Evolutionary conservation across 2,329 filamentous ascomycete species (phyloP).

Genomic region (Fusarium ramigenum): DNA sequence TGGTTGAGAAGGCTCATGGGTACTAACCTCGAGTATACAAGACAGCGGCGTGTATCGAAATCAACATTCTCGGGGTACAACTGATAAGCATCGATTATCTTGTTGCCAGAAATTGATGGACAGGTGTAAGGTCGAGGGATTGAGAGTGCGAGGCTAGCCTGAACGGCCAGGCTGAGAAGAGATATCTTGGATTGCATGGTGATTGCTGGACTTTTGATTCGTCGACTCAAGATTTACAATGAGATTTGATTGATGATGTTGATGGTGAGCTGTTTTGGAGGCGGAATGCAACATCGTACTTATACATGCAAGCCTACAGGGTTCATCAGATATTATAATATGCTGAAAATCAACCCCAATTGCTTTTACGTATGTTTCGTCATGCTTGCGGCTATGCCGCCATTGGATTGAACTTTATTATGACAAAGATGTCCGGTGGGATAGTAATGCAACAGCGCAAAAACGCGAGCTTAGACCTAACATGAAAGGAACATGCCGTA

Average conservation of each 20-base stretch:
- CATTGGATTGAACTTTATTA: neutral
- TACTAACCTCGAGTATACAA: slow-evolving; percentile 5
- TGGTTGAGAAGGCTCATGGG: accelerated
- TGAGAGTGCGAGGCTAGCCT: neutral
- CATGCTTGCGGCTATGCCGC: neutral
- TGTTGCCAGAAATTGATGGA: neutral
- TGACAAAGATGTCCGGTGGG: neutral
- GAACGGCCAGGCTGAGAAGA: neutral
- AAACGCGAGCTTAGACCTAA: neutral
- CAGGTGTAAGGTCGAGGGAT: neutral
- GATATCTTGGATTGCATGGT: neutral
- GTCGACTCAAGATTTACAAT: neutral
- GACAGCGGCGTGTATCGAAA: slow-evolving; percentile 17
- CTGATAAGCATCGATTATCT: neutral
- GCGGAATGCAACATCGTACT: neutral
- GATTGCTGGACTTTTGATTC: neutral
- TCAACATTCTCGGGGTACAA: slow-evolving; percentile 9
- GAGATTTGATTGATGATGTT: no score
- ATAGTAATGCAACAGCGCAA: neutral
- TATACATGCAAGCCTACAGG: neutral
- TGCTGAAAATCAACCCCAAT: neutral
- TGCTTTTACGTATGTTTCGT: neutral
- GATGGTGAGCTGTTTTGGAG: neutral
- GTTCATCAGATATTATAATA: neutral
- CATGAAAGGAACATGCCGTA: neutral